phyloP scores from a whole-genome alignment of 176 grass and related monocot genomes.

The Otatea glauca region DNA sequence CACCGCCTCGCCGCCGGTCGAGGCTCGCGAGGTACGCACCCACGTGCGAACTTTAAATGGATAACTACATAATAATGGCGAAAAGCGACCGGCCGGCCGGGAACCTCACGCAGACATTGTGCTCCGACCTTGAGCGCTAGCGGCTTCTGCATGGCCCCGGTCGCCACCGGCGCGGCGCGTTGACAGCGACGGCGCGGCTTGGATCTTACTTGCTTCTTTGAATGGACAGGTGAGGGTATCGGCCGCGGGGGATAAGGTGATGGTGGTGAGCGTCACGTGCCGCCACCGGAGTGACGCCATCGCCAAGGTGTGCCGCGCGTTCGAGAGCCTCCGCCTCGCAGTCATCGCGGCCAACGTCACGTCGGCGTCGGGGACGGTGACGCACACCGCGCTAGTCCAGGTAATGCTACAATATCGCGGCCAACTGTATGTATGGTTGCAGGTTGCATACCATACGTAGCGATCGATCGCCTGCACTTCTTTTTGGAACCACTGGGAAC shows the following conservation, averaged over 20 bases:
- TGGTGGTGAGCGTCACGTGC: constrained; percentile 59
- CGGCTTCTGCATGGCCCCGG: background rate
- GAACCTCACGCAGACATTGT: background rate
- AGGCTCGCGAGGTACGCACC: constrained; percentile 43
- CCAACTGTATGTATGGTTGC: too few relatives aligned
- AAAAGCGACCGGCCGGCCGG: background rate
- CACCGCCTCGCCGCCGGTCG: constrained; percentile 32
- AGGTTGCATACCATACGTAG: too few relatives aligned
- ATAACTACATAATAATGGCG: background rate
- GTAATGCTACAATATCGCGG: background rate
- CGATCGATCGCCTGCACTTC: too few relatives aligned
- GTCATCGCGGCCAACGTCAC: constrained; percentile 62
- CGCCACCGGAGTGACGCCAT: constrained; percentile 52
- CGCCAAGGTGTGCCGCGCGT: constrained; percentile 51
- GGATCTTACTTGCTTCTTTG: background rate
- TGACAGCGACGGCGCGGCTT: background rate
- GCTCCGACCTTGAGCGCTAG: background rate
- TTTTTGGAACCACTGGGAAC: too few relatives aligned
- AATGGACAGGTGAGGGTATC: constrained; percentile 54
- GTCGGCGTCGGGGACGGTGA: constrained; percentile 44
- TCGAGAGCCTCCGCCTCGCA: constrained; percentile 54
- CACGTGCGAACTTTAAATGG: background rate
- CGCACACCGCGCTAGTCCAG: constrained; percentile 61
- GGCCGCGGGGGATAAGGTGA: constrained; percentile 37
- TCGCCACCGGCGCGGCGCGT: background rate